Conservation (phyloP, 1,284 basidiomycete species). For the Cutaneotrichosporon arboriforme region DNA sequence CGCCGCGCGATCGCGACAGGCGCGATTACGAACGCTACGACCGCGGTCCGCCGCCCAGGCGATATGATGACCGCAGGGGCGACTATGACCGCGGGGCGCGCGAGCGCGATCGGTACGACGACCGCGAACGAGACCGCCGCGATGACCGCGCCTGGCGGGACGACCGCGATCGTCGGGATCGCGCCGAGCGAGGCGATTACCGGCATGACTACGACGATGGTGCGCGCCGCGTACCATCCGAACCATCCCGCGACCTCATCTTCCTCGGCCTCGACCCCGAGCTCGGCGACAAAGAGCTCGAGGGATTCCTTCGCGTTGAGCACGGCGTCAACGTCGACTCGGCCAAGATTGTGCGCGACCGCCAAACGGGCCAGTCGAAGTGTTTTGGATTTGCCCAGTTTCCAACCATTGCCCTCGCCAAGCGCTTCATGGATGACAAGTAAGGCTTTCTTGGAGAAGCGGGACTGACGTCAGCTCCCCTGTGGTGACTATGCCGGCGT, state of each 20-base stretch:
- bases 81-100: background rate
- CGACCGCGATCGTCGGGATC: constrained; percentile 1
- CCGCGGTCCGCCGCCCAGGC: constrained; percentile 2
- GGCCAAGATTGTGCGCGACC: constrained; percentile 81
- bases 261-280: constrained; percentile 84
- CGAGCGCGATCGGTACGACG: no score
- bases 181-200: constrained; percentile 3
- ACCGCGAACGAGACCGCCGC: background rate
- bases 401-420: constrained; percentile 69
- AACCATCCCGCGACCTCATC: constrained; percentile 61
- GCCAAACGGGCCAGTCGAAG: constrained; percentile 82
- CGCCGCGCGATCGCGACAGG: constrained; percentile 10
- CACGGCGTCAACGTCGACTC: constrained; percentile 49
- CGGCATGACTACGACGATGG: constrained; percentile 1
- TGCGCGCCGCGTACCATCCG: constrained; percentile 19
- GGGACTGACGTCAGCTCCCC: constrained; percentile 54
- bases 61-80: constrained; percentile 4
- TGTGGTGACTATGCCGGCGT: constrained; percentile 72
- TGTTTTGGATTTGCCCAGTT: constrained; percentile 94
- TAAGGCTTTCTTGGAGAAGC: constrained; percentile 22
- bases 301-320: constrained; percentile 58
- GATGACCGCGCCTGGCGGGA: constrained; percentile 1
- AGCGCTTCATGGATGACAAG: constrained; percentile 76
- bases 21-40: constrained; percentile 11
- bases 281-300: constrained; percentile 83